These are phyloP conservation scores for Melanopsichium pennsylvanicum DNA, from an alignment of 1,284 basidiomycete genomes.

Conservation along the genomic window DNA sequence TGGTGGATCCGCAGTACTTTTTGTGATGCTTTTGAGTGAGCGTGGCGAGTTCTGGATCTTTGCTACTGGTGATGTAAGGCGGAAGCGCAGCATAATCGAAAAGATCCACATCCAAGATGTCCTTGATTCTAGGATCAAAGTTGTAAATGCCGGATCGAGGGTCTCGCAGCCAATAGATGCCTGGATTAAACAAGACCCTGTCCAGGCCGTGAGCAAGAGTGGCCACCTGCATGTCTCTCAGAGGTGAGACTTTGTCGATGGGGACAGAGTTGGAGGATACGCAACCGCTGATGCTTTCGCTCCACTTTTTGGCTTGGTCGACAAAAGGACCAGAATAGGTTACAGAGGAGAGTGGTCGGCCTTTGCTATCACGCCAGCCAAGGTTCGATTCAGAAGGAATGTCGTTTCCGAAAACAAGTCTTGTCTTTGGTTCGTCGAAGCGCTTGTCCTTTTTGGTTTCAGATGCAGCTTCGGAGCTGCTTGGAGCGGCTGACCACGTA, in stretches of 20 bases:
- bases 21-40: slow-evolving; percentile 74
- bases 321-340: slow-evolving; percentile 20
- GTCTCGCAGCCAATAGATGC: slow-evolving; percentile 90
- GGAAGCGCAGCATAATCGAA: slow-evolving; percentile 87
- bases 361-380: slow-evolving; percentile 28
- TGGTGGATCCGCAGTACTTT: slow-evolving; percentile 85
- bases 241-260: slow-evolving; percentile 46
- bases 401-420: slow-evolving; percentile 22
- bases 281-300: slow-evolving; percentile 32
- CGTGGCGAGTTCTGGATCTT: slow-evolving; percentile 76
- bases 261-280: slow-evolving; percentile 15
- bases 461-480: not conserved
- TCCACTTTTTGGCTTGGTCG: slow-evolving; percentile 21
- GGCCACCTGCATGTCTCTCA: slow-evolving; percentile 70
- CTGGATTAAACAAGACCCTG: slow-evolving; percentile 72
- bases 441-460: slow-evolving; percentile 17
- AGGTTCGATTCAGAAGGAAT: slow-evolving; percentile 17
- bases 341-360: slow-evolving; percentile 5
- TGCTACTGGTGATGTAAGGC: slow-evolving; percentile 81
- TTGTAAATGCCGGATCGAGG: slow-evolving; percentile 87
- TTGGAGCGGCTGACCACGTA: slow-evolving; percentile 11
- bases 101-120: slow-evolving; percentile 80
- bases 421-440: slow-evolving; percentile 14
- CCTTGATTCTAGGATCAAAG: slow-evolving; percentile 76
- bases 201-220: slow-evolving; percentile 79